Evolutionary conservation across 2,329 filamentous ascomycete species (phyloP), one percentile per base, ranked within the genome.

Genomic region (Colletotrichum salicis): DNA sequence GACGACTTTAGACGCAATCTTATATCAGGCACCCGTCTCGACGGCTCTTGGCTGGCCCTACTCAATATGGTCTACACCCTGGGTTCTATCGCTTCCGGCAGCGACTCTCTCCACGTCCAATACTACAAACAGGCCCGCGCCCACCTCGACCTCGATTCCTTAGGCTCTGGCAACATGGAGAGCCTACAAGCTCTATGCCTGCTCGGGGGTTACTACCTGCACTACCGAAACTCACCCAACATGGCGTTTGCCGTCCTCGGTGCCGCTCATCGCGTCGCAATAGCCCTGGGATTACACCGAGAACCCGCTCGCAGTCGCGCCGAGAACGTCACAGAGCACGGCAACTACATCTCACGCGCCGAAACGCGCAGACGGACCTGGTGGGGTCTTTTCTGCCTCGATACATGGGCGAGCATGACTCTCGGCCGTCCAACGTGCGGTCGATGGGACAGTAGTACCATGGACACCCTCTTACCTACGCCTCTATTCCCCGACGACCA

Each of bases 11-110:
- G 72, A 22, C 41, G 45, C 1, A 74, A 57, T 4, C 63, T 64
- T 19, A 48, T 57, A 5, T 19, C 83, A n/a, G 85, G 84, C 2
- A 82, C 83, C 55, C 83, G 89, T 15, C 85, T 83, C 67, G 89
- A 91, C 78, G 82, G 85, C 1, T 84, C 88, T 57, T 92, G 90
- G 90, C 82, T 90, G 35, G 87, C 86, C 5, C 79, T 92, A 13
- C 79, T 91, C 8, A 91, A 91, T 75, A 90, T 90, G 79, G 88
- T 92, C 13, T 87, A 91, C 74, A 88, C 89, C 0, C 82, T 91
- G 65, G 89, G 90, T 2, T 90, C 88, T 63, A 86, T 92, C 56
- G 88, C 89, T 6, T 87, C 87, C 3, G 86, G 84, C 1, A 88
- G 86, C 27, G 88, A 90, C 74, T 83, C 85, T 52, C 83, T 83